Percentiles rank a stretch among this genome's conserved stretches.
These are phyloP conservation scores for Cryoendolithus antarcticus DNA, from an alignment of 2,329 filamentous ascomycete species.

Conservation along the genomic window DNA sequence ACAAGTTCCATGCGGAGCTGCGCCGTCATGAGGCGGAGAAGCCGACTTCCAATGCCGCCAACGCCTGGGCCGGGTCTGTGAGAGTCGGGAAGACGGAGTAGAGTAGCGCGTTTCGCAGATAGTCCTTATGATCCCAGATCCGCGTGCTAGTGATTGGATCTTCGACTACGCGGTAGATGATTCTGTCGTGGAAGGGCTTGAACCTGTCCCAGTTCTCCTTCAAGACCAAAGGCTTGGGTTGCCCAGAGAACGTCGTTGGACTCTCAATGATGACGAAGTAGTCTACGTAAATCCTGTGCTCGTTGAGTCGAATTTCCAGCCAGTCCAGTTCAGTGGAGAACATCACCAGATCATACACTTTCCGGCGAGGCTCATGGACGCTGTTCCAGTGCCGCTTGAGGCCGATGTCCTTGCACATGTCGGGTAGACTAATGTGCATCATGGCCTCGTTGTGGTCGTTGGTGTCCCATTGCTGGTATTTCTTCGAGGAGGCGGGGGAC, in stretches of 20 bases:
- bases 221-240: constrained; percentile 2
- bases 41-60: background rate
- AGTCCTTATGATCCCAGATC: constrained; percentile 7
- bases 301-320: constrained; percentile 50
- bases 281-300: constrained; percentile 3
- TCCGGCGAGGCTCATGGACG: too few relatives aligned
- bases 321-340: constrained; percentile 53
- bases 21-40: background rate
- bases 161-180: constrained; percentile 5
- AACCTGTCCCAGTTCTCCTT: constrained; percentile 6
- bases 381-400: too few relatives aligned
- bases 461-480: too few relatives aligned
- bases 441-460: too few relatives aligned
- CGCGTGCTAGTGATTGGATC: constrained; percentile 3
- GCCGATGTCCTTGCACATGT: too few relatives aligned
- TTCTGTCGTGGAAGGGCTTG: constrained; percentile 4
- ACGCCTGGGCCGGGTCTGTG: constrained; percentile 21
- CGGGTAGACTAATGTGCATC: too few relatives aligned
- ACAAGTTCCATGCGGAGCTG: background rate
- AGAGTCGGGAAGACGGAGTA: constrained; percentile 43
- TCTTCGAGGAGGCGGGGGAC: too few relatives aligned
- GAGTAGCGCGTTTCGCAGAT: constrained; percentile 20
- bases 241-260: constrained; percentile 5
- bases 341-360: constrained; percentile 42
- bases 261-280: constrained; percentile 7